Base-by-base conservation (phyloP, 345 rosid species). In the Eucalyptus regnans region DNA sequence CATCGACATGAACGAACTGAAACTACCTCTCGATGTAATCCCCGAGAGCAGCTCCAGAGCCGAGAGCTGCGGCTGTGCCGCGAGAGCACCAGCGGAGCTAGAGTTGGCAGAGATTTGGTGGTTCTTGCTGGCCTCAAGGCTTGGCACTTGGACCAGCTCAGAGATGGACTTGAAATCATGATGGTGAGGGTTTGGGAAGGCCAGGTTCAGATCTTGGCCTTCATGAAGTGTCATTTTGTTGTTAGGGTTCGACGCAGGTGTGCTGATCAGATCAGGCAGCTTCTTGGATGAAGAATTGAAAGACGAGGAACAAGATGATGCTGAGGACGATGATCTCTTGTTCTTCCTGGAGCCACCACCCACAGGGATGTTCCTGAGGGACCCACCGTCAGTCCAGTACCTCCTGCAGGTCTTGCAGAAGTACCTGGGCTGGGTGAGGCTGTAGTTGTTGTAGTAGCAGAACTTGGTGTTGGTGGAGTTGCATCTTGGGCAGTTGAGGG, bases 361-460 rank as follows among this genome's bases (percentile, higher is more conserved):
- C 23, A 98, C 99, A 43, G 99, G 99, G 88, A 98, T 98, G 90
- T 96, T 98, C 87, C 99, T 93, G 6, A 97, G 94, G 29, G 99
- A 97, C 17, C 99, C 99, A 14, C 99, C 99, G 90, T 97, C 98
- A 48, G 99, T 98, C 99, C 99, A 98, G 86, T 98, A 98, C 94
- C 99, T 96, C 93, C 97, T 93, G 90, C 99, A 98, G 87, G 97
- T 94, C 96, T 98, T 98, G 92, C 99, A 98, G 84, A 96, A 96
- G 93, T 95, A 98, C 89, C 99, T 95, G 33, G 99, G 99, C 51
- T 98, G 99, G 27, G 99, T 95, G 91, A 98, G 96, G 87, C 99
- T 98, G 94, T 98, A 98, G 91, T 98, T 98, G 96, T 98, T 98
- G 93, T 98, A 98, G 91, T 98, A 98, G 90, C 99, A 98, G 92